Evolutionary conservation across 495 filamentous ascomycete species (phyloP).

Genomic region (Penicillium taxi): DNA sequence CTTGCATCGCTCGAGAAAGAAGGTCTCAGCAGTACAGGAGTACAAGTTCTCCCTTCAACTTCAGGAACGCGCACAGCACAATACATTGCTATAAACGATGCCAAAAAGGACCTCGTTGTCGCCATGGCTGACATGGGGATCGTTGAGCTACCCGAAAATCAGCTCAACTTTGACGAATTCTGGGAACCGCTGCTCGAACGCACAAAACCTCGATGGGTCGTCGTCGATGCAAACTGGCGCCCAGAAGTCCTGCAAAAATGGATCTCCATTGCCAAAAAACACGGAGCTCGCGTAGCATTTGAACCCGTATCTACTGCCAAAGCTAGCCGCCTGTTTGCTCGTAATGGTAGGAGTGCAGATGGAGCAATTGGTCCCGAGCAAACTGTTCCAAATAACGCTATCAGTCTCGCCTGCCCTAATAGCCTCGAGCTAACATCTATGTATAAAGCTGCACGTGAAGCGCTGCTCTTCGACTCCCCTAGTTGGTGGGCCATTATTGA

Average conservation of each 20-base stretch:
- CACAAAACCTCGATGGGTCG: conserved; percentile 60
- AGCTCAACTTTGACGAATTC: conserved; percentile 37
- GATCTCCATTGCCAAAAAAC: conserved; percentile 47
- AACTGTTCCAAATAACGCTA: conserved; percentile 51
- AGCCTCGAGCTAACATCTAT: conserved; percentile 70
- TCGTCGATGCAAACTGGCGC: conserved; percentile 80
- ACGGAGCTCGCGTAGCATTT: conserved; percentile 58
- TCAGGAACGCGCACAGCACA: conserved; percentile 63
- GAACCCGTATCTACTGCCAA: conserved; percentile 89
- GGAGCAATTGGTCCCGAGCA: conserved; percentile 24
- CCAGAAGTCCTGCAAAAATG: conserved; percentile 52
- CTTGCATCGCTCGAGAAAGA: conserved; percentile 50
- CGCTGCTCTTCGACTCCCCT: conserved; percentile 55
- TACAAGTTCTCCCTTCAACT: conserved; percentile 47
- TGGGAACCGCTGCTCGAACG: conserved; percentile 53
- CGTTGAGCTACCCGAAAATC: conserved; percentile 47
- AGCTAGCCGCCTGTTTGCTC: conserved; percentile 57
- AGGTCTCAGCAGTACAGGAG: conserved; percentile 55
- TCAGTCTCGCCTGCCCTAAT: conserved; percentile 78
- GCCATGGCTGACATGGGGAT: conserved; percentile 96
- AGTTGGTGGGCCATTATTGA: conserved; percentile 76
- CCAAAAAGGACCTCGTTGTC: conserved; percentile 67
- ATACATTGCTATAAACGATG: conserved; percentile 85
- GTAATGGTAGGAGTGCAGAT: conserved; percentile 10
- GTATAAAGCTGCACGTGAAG: conserved; percentile 53